Evolutionary conservation across 805 yeast species (phyloP), one percentile per base, ranked within the genome.

Genomic region (Monosporozyma aquatica): DNA sequence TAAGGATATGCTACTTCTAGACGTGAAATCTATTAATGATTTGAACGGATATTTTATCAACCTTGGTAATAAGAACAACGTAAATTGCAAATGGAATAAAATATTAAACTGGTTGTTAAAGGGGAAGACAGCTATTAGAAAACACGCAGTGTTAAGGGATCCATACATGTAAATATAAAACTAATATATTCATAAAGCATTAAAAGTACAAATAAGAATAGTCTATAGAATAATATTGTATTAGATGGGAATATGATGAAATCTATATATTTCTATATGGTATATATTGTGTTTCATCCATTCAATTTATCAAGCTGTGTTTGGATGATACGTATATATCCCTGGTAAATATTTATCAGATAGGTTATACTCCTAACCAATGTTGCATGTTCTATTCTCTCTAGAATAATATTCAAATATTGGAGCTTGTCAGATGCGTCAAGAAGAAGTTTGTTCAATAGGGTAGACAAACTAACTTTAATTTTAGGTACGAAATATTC

Each of bases 41-140:
- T 73, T 83, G 29, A 85, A 80, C 50, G 94, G 92, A 1, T 80
- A 74, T 52, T 67, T 86, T 28, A 74, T 69, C 2, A 52, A 54
- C 13, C 62, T 74, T 44, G 90, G 82, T 2, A 48, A 53, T 23
- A 57, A 61, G 42, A 60, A 64, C 34, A 63, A 67, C 1, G 37
- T 68, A 1, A 51, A 64, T 1, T 72, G 80, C 1, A 70, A 70
- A 1, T 63, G 70, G 37, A 81, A 81, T 56, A 54, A 55, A 24
- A 63, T 74, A 45, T 52, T 82, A 33, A 53, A 62, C 20, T 52
- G 60, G 6, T 59, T 82, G 58, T 72, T 80, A 3, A 67, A 67
- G 37, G 56, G 65, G 3, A 61, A 67, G 44, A 42, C 46, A 2
- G 44, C 41, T 14, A 20, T 54, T 15, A 44, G 34, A 14, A 52